Base-by-base conservation (phyloP, 2,329 filamentous ascomycete genomes). In the Pseudogymnoascus sp. region DNA sequence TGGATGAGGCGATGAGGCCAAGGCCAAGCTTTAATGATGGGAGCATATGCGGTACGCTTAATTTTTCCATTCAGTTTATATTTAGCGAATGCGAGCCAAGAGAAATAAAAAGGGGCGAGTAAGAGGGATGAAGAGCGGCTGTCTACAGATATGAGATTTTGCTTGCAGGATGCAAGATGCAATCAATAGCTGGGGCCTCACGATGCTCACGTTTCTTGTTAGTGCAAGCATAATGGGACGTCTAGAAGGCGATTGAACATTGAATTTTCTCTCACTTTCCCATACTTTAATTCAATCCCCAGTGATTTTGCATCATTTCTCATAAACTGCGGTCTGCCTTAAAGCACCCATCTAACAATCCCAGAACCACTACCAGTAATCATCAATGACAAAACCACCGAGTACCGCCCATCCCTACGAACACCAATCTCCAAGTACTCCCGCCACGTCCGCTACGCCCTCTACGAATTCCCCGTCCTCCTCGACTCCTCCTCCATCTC, bases 401-500 rank as follows among this genome's bases (percentile, higher is more conserved):
- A 69, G 60, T 68, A 70, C 19, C 65, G 71, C n/a, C 68, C 70
- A n/a, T 69, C 65, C 65, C 67, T 73, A 62, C 79, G 87, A 43
- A 89, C 87, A 3, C 87, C 87, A 28, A 75, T 81, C 62, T 88
- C 84, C 69, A 79, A 82, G 14, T 89, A 90, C 70, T 82, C 84
- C 48, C 82, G 85, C 39, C 83, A 84, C 62, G 82, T 90, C 48
- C 79, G 87, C 43, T 90, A 89, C 72, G 84, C 84, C 0, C 85
- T 89, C 16, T 81, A 86, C 64, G 88, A 90, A 69, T 90, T 90
- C 71, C 82, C 87, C 64, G 80, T 83, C 62, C 76, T 90, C 13
- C 80, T 90, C 1, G 88, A 90, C 73, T 89, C 85, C 71, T 88
- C 85, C 68, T 89, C 86, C 11, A 90, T 90, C 70, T 85, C 89